Evolutionary conservation across 352 stramenopile genomes (phyloP).

Genomic region (Aphanomyces cochlioides): DNA sequence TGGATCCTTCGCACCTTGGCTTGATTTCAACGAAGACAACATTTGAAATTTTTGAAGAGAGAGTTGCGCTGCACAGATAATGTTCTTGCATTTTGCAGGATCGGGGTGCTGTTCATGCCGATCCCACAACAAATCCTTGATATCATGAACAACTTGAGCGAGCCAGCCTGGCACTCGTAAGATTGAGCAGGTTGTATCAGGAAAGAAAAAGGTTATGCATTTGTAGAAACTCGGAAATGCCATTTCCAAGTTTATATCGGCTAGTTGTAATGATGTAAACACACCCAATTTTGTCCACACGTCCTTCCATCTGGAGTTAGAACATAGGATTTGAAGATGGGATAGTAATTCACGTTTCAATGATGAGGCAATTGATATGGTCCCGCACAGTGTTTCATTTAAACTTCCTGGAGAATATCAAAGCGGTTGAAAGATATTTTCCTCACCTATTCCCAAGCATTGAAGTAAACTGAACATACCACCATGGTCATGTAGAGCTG

Average conservation of each 20-base stretch:
- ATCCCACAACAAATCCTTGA: background rate
- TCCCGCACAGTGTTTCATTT: background rate
- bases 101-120: background rate
- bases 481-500: background rate
- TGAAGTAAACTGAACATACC: background rate
- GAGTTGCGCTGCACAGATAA: background rate
- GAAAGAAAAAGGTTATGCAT: constrained; percentile 4
- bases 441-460: background rate
- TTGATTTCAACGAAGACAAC: background rate
- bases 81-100: background rate
- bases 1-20: background rate
- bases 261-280: background rate
- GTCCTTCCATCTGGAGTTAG: background rate
- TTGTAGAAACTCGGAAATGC: background rate
- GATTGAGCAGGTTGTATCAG: background rate
- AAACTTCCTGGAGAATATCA: background rate
- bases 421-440: background rate
- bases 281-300: background rate
- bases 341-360: background rate
- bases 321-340: background rate
- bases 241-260: constrained; percentile 3
- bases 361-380: background rate
- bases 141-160: background rate
- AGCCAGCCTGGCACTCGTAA: background rate
- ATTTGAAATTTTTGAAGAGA: constrained; percentile 2